These are phyloP conservation scores for Solanum arcanum DNA, from an alignment of 257 asterid genomes.

Conservation along the genomic window DNA sequence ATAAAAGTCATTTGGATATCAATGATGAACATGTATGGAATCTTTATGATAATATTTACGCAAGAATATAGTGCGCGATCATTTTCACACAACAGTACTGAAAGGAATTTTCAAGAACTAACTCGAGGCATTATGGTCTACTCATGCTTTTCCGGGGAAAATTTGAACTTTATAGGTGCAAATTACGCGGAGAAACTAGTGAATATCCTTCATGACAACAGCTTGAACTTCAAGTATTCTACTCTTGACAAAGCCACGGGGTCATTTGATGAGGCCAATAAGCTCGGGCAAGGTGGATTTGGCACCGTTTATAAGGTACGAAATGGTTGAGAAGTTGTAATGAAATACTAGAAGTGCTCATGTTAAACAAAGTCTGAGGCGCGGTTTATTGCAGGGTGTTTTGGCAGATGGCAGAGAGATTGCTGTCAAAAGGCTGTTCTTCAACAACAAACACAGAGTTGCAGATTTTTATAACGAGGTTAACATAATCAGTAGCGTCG, in stretches of 20 bases:
- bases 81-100: neutral
- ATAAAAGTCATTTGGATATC: neutral
- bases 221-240: slow-evolving; percentile 21
- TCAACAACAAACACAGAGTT: slow-evolving; percentile 7
- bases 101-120: neutral
- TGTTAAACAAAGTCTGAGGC: neutral
- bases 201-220: slow-evolving; percentile 10
- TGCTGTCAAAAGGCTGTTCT: slow-evolving; percentile 23
- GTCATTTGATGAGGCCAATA: slow-evolving; percentile 21
- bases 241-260: slow-evolving; percentile 21
- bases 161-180: neutral
- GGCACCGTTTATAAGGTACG: slow-evolving; percentile 21
- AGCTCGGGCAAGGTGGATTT: slow-evolving; percentile 28
- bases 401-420: slow-evolving; percentile 20
- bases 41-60: neutral
- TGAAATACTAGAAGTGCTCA: neutral
- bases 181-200: slow-evolving; percentile 12
- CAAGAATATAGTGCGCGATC: neutral
- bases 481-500: slow-evolving; percentile 13
- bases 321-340: neutral
- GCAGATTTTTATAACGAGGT: slow-evolving; percentile 20
- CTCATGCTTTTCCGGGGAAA: neutral
- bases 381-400: neutral
- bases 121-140: neutral
- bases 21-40: neutral